Base-by-base conservation (phyloP, 257 asterid genomes). In the Haberlea rhodopensis region DNA sequence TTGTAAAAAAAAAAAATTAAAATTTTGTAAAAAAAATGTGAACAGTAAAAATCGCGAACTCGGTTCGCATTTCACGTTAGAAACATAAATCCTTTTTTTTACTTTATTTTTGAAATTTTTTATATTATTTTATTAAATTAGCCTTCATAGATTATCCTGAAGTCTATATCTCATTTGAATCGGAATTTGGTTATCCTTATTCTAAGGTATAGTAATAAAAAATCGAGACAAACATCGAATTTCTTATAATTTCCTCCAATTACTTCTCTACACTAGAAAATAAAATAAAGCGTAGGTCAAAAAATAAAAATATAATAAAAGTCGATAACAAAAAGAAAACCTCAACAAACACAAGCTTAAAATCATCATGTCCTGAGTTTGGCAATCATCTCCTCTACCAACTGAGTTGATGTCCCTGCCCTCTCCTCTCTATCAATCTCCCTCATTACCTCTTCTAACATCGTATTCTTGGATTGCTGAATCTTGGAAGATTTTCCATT, bases 341-440 rank as follows among this genome's bases (percentile, higher is more conserved):
- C 3, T 37, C 5, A 10, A 37, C 13, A 10, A 37, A 43, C 20
- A 13, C 4, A 43, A 43, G 51, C 51, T 13, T 11, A 53, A 32
- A 10, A 43, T 3, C 15, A 60, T 82, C 80, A 83, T 65, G 92
- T 85, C 62, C 88, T 79, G 62, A 90, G 96, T 78, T 79, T 90
- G 73, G 96, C 90, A 48, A 87, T 87, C 90, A 87, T 85, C 75
- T 85, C 85, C 80, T 90, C 96, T 66, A 90, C 89, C 60, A 82
- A 8, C 66, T 80, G 73, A 7, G 78, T 28, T 2, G 83, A 83
- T 37, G 75, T 78, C 23, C 84, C 96, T 11, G 63, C 67, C 56
- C 80, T 79, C 31, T 85, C 95, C 40, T 74, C 94, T 68, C 80
- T 65, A 70, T 90, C 97, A 24, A 90, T 90, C 87, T 76, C 76